Conservation (phyloP, 176 grass and related monocot species). For the Musa itinerans region DNA sequence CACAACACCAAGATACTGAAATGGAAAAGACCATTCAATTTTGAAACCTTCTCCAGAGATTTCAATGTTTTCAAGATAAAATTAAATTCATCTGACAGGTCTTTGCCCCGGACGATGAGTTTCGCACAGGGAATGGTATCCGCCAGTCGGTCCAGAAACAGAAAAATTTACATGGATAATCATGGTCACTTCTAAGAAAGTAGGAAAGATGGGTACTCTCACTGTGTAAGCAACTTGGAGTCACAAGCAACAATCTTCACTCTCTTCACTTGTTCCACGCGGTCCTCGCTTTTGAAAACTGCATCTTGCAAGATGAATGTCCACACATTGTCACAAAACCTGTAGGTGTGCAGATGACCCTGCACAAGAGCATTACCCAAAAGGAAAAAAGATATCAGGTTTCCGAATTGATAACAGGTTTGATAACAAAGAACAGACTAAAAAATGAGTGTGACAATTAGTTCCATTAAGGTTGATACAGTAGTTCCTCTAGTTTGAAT, state of each 20-base stretch:
- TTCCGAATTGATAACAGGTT: neutral
- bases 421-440: neutral
- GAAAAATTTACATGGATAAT: neutral
- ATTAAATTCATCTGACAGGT: neutral
- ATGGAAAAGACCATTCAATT: too few species aligned
- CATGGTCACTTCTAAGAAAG: neutral
- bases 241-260: slow-evolving; percentile 88
- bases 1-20: too few species aligned
- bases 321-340: slow-evolving; percentile 78
- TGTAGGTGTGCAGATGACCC: slow-evolving; percentile 94
- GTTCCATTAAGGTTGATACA: too few species aligned
- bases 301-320: slow-evolving; percentile 67
- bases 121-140: neutral
- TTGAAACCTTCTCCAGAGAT: too few species aligned
- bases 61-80: too few species aligned
- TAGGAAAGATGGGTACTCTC: neutral
- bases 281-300: slow-evolving; percentile 57
- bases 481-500: too few species aligned
- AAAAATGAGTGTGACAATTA: too few species aligned
- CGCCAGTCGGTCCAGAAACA: neutral
- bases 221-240: slow-evolving; percentile 78
- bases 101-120: neutral
- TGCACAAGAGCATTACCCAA: slow-evolving; percentile 25
- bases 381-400: neutral
- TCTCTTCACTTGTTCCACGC: slow-evolving; percentile 23